These are phyloP conservation scores for Solanum peruvianum DNA, from an alignment of 257 asterid genomes.

Conservation along the genomic window DNA sequence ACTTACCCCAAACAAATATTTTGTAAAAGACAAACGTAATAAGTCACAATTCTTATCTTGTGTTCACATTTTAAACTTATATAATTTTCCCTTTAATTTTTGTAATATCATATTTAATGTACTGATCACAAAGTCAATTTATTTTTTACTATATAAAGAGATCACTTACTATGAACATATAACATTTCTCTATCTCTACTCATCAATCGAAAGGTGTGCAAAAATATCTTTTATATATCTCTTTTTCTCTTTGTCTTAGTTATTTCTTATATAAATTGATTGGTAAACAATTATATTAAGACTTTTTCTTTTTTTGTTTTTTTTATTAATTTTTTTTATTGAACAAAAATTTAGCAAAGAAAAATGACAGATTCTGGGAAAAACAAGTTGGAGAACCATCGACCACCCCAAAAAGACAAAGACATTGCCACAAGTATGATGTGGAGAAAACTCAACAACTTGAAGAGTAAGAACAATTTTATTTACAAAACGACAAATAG, in stretches of 20 bases:
- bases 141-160: neutral
- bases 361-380: slow-evolving; percentile 8
- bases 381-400: slow-evolving; percentile 4
- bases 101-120: neutral
- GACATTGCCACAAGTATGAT: slow-evolving; percentile 42
- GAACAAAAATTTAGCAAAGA: neutral
- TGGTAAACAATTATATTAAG: neutral
- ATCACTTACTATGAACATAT: neutral
- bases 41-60: neutral
- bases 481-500: neutral
- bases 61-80: neutral
- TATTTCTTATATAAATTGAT: neutral
- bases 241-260: neutral
- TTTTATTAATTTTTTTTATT: neutral
- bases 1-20: neutral
- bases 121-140: neutral
- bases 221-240: neutral
- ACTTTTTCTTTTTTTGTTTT: neutral
- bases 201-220: neutral
- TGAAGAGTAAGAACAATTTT: slow-evolving; percentile 33
- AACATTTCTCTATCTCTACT: neutral
- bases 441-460: slow-evolving; percentile 47
- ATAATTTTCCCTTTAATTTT: neutral
- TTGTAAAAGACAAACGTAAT: neutral
- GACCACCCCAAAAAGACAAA: slow-evolving; percentile 18